Evolutionary conservation across 2,329 filamentous ascomycete species (phyloP), one percentile per base, ranked within the genome.

Genomic region (Trichoderma brevicompactum): DNA sequence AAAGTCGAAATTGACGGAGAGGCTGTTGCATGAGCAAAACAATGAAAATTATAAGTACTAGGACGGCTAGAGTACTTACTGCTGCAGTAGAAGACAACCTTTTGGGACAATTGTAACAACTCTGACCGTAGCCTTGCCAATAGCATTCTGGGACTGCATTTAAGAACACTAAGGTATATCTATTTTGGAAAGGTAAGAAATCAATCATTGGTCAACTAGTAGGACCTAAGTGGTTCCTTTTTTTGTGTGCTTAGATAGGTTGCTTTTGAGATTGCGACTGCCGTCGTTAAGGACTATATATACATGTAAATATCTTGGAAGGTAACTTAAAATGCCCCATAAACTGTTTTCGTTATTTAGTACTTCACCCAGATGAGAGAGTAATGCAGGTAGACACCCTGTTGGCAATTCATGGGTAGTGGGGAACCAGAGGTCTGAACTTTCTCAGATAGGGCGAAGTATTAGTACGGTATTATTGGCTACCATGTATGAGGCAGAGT

Each of bases 1-100:
- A 94, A 90, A 78, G 88, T 97, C 56, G 94, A 98, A 75, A 80
- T 94, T 12, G 81, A 80, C 53, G 90, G 86, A 8, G 91, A 92
- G 65, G 76, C 80, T 7, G 84, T 84, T 43, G 36, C 13, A 34
- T 60, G 17, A 65, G 58, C 38, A 32, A 41, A 62, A 36, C 6
- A 12, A 43, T 34, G 38, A 34, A 59, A n/a, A 7, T 4, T 4
- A n/a, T 41, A 23, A 36, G 12, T 38, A 46, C 15, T 9, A 12
- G 34, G 41, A 28, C 15, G 7, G 28, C 46, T 7, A 38, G 28
- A 38, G 28, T 36, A 49, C 17, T 15, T 17, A 60, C 17, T 23
- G 17, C 10, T 32, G n/a, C 7, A 12, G 28, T 6, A 36, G 28
- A 17, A 62, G 15, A 15, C 23, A 32, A 50, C 41, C n/a, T 17